Percentiles rank a stretch among this genome's conserved stretches.
Conservation (phyloP, 164 flowering plant genomes). For the Vitis amurensis region DNA sequence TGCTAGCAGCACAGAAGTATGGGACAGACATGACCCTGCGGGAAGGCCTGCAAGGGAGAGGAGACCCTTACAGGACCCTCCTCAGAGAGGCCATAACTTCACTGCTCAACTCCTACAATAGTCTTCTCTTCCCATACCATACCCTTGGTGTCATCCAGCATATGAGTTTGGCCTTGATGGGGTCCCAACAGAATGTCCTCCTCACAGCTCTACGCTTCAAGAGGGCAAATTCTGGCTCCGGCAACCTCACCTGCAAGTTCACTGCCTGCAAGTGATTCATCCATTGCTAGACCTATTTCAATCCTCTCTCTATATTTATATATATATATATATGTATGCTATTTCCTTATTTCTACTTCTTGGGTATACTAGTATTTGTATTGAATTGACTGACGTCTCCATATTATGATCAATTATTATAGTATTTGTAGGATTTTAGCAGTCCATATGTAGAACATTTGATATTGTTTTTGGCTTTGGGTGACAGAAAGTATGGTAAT, state of each 20-base stretch:
- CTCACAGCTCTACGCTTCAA: conserved; percentile 65
- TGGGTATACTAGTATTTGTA: too few relatives aligned
- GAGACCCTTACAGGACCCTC: conserved; percentile 78
- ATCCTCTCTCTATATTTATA: too few relatives aligned
- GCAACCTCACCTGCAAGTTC: conserved; percentile 52
- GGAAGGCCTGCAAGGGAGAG: conserved; percentile 68
- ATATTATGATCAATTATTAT: too few relatives aligned
- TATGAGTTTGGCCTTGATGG: conserved; percentile 60
- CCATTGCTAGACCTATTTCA: neutral
- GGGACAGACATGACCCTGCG: conserved; percentile 74
- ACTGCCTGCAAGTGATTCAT: conserved; percentile 61
- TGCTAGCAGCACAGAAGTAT: conserved; percentile 54
- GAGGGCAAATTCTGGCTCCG: conserved; percentile 75
- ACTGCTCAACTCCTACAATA: conserved; percentile 85
- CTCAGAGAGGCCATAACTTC: conserved; percentile 83
- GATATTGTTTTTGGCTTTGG: too few relatives aligned
- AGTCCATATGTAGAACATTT: too few relatives aligned
- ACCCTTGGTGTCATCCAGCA: conserved; percentile 42
- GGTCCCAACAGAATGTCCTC: conserved; percentile 49
- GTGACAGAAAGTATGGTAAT: too few relatives aligned
- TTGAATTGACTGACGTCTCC: too few relatives aligned
- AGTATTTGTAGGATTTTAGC: too few relatives aligned
- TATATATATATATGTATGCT: too few relatives aligned
- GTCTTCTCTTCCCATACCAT: conserved; percentile 57
- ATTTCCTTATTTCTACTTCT: too few relatives aligned